phyloP scores from a whole-genome alignment of 805 yeast genomes.

The Yarrowia sp. region DNA sequence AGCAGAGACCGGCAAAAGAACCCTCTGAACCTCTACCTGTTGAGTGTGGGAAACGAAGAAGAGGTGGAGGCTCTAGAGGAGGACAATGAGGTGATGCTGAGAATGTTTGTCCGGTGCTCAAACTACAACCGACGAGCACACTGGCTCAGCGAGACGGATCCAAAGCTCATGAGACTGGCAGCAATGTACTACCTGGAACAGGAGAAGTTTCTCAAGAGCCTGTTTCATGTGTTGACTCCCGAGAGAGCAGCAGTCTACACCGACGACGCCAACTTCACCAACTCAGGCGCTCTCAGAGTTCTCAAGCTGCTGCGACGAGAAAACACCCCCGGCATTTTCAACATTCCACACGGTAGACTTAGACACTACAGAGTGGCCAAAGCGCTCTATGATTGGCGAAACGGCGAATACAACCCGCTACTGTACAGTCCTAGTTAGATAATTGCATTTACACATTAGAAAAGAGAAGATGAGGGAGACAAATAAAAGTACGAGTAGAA shows the following conservation, averaged over 20 bases:
- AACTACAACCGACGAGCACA: conserved; percentile 13
- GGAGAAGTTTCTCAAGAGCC: conserved; percentile 17
- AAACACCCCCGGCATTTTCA: conserved; percentile 20
- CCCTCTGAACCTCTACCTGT: neutral
- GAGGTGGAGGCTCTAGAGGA: conserved; percentile 25
- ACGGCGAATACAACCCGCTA: conserved; percentile 26
- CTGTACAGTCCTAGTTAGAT: conserved; percentile 15
- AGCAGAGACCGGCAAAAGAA: conserved; percentile 7
- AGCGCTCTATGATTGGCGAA: conserved; percentile 12
- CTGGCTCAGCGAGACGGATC: conserved; percentile 17
- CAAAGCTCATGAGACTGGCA: conserved; percentile 13
- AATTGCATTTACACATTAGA: neutral
- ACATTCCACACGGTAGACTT: conserved; percentile 7
- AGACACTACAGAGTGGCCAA: conserved; percentile 28
- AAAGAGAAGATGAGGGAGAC: too few relatives aligned
- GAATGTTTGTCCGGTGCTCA: conserved; percentile 28
- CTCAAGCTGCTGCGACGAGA: conserved; percentile 4
- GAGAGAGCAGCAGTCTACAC: conserved; percentile 8
- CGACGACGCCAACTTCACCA: conserved; percentile 2
- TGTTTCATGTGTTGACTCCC: neutral
- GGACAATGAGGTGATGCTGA: conserved; percentile 18
- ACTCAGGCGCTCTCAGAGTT: conserved; percentile 4
- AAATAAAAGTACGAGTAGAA: too few relatives aligned
- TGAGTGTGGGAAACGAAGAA: neutral
- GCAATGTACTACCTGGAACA: conserved; percentile 23